Evolutionary conservation across 768 basidiomycete species (phyloP), one percentile per base, ranked within the genome.

Genomic region (Tricholomella constricta): DNA sequence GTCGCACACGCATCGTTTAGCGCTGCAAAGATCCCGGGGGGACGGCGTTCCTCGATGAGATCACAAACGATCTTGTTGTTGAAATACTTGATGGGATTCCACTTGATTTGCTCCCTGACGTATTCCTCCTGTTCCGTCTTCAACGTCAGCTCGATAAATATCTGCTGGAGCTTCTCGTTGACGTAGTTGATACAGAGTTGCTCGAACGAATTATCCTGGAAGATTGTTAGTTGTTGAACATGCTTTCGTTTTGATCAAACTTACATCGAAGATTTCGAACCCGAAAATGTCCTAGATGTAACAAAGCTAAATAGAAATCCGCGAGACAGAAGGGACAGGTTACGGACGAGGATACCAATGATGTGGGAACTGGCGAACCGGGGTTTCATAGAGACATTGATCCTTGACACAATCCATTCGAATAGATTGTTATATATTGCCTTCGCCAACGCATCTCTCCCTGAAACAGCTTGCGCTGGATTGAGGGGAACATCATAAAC

Each of bases 61-160:
- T 96, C 94, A 70, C 97, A 99, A 22, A 99, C 97, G 55, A 99
- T 84, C 77, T 94, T 94, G 79, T 95, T 96, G 69, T 96, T 94
- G 81, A 95, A 96, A 69, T 96, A 99, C 62, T 98, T 94, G 80
- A 99, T 99, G 0, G 95, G 95, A 0, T 89, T 96, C 97, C 97
- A 99, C 71, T 98, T 92, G 75, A 99, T 99, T 70, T 96, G 89
- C 71, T 99, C 97, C 51, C 91, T 83, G 25, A 98, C 94, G 65
- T 99, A 99, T 72, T 99, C 97, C 68, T 99, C 97, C 70, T 99
- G 97, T 67, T 99, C 97, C 15, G 96, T 94, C 78, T 99, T 99
- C 66, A 99, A 78, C 0, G 97, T 99, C 45, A 99, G 79, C 70
- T 99, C 95, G 64, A 99, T 99, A 75, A 99, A 99, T 65, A 98